Percentiles rank a stretch among this genome's conserved stretches.
Evolutionary conservation across 495 filamentous ascomycete species (phyloP).

Genomic region (Pyrenula massariospora): DNA sequence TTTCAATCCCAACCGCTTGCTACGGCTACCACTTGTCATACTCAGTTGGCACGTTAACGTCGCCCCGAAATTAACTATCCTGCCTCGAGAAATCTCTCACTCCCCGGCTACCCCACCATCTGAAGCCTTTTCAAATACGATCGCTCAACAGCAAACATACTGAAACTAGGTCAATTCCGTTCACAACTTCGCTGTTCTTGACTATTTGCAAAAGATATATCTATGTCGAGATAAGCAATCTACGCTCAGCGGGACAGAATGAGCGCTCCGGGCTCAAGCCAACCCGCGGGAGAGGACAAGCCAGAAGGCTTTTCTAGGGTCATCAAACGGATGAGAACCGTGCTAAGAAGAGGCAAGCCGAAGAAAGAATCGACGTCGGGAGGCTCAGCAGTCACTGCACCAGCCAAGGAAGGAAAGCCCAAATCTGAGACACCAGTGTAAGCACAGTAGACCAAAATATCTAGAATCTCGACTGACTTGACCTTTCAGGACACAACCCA

Average conservation of each 20-base stretch:
- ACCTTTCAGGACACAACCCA: not conserved
- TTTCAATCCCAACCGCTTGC: not conserved
- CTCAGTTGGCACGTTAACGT: not conserved
- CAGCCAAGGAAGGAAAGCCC: not conserved
- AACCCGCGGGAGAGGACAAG: slow-evolving; percentile 30
- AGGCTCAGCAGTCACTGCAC: not conserved
- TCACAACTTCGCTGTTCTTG: no score
- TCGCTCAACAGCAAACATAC: not conserved
- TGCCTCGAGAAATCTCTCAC: not conserved
- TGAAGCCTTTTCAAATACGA: no score
- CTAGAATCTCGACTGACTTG: no score
- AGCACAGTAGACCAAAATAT: no score
- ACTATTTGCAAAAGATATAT: no score
- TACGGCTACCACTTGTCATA: not conserved
- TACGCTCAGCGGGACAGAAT: not conserved
- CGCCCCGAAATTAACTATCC: not conserved
- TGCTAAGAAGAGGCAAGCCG: slow-evolving; percentile 34
- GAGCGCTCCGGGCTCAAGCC: not conserved
- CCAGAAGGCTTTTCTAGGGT: slow-evolving; percentile 52
- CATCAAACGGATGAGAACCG: slow-evolving; percentile 51
- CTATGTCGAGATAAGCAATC: no score
- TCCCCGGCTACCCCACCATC: not conserved
- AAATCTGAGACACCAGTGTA: not conserved
- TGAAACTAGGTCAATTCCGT: not conserved
- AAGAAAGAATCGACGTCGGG: not conserved